These are phyloP conservation scores for Saccharomycopsis sp. DNA, from an alignment of 805 yeast species.

Conservation along the genomic window DNA sequence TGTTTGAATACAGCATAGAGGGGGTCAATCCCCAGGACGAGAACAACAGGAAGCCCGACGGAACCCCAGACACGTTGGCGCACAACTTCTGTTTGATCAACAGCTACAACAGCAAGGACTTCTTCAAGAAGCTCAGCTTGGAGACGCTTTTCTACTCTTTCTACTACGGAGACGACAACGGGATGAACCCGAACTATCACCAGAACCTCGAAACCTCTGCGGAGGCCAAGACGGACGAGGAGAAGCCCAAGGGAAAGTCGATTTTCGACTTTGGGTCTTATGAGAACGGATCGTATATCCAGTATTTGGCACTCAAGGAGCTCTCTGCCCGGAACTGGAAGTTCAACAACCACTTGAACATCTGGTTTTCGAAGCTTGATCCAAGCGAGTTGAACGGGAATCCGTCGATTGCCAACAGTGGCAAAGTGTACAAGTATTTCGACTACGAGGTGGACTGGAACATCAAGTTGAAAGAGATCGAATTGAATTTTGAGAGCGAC, in stretches of 20 bases:
- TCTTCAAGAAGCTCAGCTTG: slow-evolving; percentile 66
- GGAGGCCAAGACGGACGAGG: not conserved
- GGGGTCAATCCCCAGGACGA: slow-evolving; percentile 9
- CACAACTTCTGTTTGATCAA: slow-evolving; percentile 41
- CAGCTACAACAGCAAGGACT: slow-evolving; percentile 48
- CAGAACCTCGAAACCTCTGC: slow-evolving; percentile 20
- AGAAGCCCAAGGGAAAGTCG: not conserved
- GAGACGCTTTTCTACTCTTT: slow-evolving; percentile 91
- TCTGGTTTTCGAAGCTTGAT: slow-evolving; percentile 75
- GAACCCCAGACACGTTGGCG: slow-evolving; percentile 29
- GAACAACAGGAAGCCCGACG: slow-evolving; percentile 16
- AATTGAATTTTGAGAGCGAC: slow-evolving; percentile 46
- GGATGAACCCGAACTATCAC: slow-evolving; percentile 29
- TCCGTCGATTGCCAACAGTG: slow-evolving; percentile 34
- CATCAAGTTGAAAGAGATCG: slow-evolving; percentile 35
- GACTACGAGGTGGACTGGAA: slow-evolving; percentile 69
- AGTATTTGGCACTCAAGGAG: slow-evolving; percentile 75
- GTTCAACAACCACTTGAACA: slow-evolving; percentile 54
- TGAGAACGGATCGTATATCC: slow-evolving; percentile 61
- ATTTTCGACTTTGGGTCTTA: slow-evolving; percentile 8
- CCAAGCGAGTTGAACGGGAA: slow-evolving; percentile 35
- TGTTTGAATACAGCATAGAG: slow-evolving; percentile 11
- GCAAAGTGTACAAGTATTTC: slow-evolving; percentile 65
- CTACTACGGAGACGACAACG: slow-evolving; percentile 46
- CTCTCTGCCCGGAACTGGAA: slow-evolving; percentile 70